These are phyloP conservation scores for Populus euphratica DNA, from an alignment of 345 rosid species.

Conservation along the genomic window DNA sequence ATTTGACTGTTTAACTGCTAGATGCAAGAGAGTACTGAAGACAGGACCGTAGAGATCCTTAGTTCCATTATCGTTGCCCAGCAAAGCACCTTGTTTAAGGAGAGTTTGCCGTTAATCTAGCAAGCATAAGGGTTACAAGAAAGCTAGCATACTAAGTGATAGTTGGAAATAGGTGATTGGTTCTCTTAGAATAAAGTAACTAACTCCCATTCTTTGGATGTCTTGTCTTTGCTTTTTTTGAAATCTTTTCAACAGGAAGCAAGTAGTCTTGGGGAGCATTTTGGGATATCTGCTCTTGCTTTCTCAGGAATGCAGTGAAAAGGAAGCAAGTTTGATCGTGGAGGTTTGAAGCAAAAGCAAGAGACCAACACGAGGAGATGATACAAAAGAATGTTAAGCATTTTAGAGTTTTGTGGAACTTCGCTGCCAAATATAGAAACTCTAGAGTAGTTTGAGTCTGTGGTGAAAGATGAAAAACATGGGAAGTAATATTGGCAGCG, in stretches of 20 bases:
- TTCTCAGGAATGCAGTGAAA: constrained; percentile 15
- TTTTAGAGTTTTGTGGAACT: background rate
- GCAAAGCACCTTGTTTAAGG: background rate
- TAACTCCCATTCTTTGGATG: background rate
- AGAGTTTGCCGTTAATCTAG: background rate
- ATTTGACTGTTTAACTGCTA: background rate
- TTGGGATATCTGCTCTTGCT: background rate
- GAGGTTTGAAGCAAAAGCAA: constrained; percentile 43
- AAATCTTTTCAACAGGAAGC: constrained; percentile 33
- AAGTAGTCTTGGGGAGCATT: constrained; percentile 16
- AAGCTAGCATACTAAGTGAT: no score
- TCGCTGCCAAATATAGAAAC: background rate
- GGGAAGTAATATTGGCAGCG: constrained; percentile 23
- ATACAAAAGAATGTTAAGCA: background rate
- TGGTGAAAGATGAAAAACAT: constrained; percentile 16
- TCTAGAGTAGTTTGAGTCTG: background rate
- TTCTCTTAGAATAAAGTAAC: background rate
- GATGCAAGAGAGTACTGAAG: background rate
- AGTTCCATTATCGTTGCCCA: background rate
- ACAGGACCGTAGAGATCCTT: background rate
- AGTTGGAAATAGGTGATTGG: no score
- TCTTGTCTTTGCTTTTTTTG: constrained; percentile 18
- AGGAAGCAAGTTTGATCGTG: constrained; percentile 32
- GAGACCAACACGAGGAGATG: background rate
- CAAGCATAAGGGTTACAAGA: no score